Evolutionary conservation across 345 rosid genomes (phyloP).

Genomic region (Dovyalis caffra): DNA sequence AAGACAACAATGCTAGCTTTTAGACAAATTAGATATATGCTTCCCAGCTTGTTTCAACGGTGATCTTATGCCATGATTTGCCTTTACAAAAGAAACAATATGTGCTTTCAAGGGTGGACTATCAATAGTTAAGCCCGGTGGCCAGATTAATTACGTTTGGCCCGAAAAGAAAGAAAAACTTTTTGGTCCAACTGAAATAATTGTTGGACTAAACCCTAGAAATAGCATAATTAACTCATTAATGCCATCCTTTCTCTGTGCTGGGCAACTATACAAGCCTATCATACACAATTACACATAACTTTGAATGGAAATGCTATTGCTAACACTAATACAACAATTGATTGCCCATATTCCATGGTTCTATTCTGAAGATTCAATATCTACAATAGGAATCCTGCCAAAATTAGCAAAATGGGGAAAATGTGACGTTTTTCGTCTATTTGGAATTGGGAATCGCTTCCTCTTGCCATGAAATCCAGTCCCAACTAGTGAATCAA

Average conservation of each 20-base stretch:
- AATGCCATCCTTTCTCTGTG: too few species aligned
- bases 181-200: too few species aligned
- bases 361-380: conserved; percentile 56
- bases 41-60: background rate
- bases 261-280: too few species aligned
- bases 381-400: conserved; percentile 43
- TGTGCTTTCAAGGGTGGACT: background rate
- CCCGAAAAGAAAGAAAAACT: too few species aligned
- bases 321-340: too few species aligned
- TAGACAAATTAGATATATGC: background rate
- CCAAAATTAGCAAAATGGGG: conserved; percentile 48
- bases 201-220: too few species aligned
- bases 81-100: background rate
- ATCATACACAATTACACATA: too few species aligned
- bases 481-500: conserved; percentile 51
- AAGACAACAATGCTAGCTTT: background rate
- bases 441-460: conserved; percentile 46
- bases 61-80: background rate
- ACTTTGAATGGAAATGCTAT: too few species aligned
- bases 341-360: background rate
- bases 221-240: too few species aligned
- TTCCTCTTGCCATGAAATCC: conserved; percentile 53
- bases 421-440: conserved; percentile 32
- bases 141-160: too few species aligned
- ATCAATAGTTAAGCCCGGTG: too few species aligned